Conservation (phyloP, 108 stramenopile genomes). For the Nitzschia sp. region DNA sequence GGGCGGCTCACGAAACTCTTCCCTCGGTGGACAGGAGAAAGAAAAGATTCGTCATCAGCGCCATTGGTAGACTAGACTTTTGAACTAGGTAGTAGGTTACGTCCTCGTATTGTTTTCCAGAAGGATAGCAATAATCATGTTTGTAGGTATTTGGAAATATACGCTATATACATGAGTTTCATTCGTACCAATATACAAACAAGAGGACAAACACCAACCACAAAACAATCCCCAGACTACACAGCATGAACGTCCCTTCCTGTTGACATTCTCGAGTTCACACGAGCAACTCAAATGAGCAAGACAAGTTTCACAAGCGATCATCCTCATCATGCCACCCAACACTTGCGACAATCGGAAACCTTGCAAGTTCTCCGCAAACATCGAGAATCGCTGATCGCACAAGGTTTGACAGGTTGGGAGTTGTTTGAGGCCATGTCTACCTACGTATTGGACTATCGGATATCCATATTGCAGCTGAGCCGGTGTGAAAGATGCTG, state of each 20-base stretch:
- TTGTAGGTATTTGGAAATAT: too few species aligned
- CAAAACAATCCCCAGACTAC: too few species aligned
- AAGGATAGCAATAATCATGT: too few species aligned
- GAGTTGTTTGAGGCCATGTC: conserved; percentile 34
- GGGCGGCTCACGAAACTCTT: too few species aligned
- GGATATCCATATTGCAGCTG: neutral
- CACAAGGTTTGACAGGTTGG: conserved; percentile 23
- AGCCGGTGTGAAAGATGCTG: conserved; percentile 28
- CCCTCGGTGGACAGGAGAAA: too few species aligned
- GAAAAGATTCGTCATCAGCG: too few species aligned
- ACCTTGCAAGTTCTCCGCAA: neutral
- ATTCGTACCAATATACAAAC: neutral
- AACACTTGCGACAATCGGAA: neutral
- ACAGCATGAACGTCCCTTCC: too few species aligned
- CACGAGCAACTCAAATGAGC: neutral
- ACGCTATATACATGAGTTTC: too few species aligned
- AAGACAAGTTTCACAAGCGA: neutral
- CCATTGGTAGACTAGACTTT: too few species aligned
- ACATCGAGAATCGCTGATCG: neutral
- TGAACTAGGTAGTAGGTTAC: too few species aligned
- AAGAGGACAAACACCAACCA: neutral
- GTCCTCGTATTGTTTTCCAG: too few species aligned
- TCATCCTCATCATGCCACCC: neutral
- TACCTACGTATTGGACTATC: conserved; percentile 18
- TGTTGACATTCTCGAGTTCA: neutral